Evolutionary conservation across 2,329 filamentous ascomycete species (phyloP).

Genomic region (Ascochyta rabiei): DNA sequence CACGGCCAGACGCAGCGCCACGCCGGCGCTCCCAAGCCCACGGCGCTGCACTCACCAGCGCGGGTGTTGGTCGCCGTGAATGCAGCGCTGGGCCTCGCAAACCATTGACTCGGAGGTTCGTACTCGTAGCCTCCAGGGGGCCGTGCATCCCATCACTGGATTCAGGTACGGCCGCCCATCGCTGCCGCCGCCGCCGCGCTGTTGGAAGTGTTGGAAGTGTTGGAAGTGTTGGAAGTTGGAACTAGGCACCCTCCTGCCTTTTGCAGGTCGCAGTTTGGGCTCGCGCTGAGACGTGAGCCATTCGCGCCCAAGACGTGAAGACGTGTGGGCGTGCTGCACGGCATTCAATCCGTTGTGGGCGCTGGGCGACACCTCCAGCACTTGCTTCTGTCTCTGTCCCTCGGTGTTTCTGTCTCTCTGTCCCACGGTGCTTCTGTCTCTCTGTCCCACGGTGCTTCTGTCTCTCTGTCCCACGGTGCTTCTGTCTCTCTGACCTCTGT

Average conservation of each 20-base stretch:
- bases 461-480: too few relatives aligned
- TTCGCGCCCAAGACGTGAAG: constrained; percentile 4
- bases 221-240: too few relatives aligned
- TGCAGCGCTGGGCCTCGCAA: background rate
- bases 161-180: constrained; percentile 17
- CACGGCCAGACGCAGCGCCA: constrained; percentile 9
- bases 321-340: too few relatives aligned
- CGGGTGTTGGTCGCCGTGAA: background rate
- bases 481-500: too few relatives aligned
- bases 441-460: too few relatives aligned
- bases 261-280: constrained; percentile 25
- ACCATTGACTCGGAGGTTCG: constrained; percentile 15
- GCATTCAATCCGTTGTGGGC: background rate
- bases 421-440: too few relatives aligned
- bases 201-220: too few relatives aligned
- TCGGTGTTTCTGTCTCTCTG: background rate
- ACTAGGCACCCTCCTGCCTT: constrained; percentile 18
- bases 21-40: background rate
- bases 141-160: constrained; percentile 10
- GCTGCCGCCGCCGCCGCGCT: constrained; percentile 28
- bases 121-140: constrained; percentile 20
- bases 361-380: constrained; percentile 5
- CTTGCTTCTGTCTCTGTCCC: constrained; percentile 1
- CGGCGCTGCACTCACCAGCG: background rate
- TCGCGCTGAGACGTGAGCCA: constrained; percentile 16